Evolutionary conservation across 495 filamentous ascomycete genomes (phyloP), one percentile per base, ranked within the genome.

Genomic region (Coniosporium apollinis): DNA sequence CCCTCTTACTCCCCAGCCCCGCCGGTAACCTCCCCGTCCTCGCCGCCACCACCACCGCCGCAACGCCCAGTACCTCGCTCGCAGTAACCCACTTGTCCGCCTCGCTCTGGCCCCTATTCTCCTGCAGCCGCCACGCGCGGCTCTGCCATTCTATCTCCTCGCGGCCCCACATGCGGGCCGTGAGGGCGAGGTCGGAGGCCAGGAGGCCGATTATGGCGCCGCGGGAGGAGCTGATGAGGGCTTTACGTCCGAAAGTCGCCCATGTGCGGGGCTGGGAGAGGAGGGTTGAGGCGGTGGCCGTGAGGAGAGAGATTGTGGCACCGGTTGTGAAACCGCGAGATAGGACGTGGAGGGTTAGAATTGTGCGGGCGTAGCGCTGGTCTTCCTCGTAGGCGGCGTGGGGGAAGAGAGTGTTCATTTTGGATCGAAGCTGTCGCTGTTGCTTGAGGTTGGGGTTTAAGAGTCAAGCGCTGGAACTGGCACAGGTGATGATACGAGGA

Each of bases 101-200:
- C 42, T 59, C 57, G 9, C 65, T 43, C 59, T 76, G 69, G 0
- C 64, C 57, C 32, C 49, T 44, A 45, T 67, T 74, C 41, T 65
- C 64, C 28, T 67, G 43, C 30, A 76, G 38, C 19, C 71, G 51
- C 72, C 71, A 78, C 26, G 57, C 55, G 21, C 73, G 61, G 48
- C 76, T 71, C 41, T 66, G 48, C 73, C 73, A 77, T 46, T 76
- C 72, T 38, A 75, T 67, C 28, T 65, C 57, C 44, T 72, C 62
- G 15, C 57, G 48, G 0, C 62, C 63, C 43, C 54, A 55, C 72
- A 78, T 75, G 6, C 64, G 48, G 0, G 21, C 54, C 9, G 51
- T 30, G 8, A 71, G 35, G 20, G 31, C 55, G 13, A 35, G 35
- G 0, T 33, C 28, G 29, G 38, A 41, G 7, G 20, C 36, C 36